Evolutionary conservation across 805 yeast species (phyloP).

Genomic region (Sugiyamaella americana): DNA sequence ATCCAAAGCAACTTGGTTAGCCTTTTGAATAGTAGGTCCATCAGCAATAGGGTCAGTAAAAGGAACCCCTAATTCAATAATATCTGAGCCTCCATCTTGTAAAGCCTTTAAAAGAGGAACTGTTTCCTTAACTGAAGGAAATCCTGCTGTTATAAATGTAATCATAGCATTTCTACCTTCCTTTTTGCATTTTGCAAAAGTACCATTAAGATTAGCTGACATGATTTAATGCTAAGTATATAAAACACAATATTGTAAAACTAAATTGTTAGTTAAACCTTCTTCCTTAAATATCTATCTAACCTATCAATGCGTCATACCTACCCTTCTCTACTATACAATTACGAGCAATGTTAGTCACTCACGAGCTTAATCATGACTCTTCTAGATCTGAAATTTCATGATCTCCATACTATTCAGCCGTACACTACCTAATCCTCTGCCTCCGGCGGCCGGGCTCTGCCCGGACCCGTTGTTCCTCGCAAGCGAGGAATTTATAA

Average conservation of each 20-base stretch:
- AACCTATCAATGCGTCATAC: not conserved
- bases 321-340: too few species aligned
- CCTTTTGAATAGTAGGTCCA: constrained; percentile 92
- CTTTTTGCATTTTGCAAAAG: constrained; percentile 52
- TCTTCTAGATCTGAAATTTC: constrained; percentile 2
- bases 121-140: constrained; percentile 82
- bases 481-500: too few species aligned
- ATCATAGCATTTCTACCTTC: constrained; percentile 78
- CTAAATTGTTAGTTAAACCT: not conserved
- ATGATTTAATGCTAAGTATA: constrained; percentile 30
- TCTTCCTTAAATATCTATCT: not conserved
- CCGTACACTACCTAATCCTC: too few species aligned
- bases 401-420: not conserved
- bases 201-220: constrained; percentile 52
- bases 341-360: too few species aligned
- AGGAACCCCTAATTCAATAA: constrained; percentile 93
- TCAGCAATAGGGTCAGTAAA: constrained; percentile 98
- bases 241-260: not conserved
- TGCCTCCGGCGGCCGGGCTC: too few species aligned
- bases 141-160: constrained; percentile 92
- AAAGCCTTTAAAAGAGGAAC: constrained; percentile 78
- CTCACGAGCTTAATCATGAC: not conserved
- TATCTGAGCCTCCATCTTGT: constrained; percentile 93
- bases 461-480: too few species aligned
- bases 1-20: constrained; percentile 68